These are phyloP conservation scores for Dactylis glomerata DNA, from an alignment of 176 grass and related monocot genomes.

Conservation along the genomic window DNA sequence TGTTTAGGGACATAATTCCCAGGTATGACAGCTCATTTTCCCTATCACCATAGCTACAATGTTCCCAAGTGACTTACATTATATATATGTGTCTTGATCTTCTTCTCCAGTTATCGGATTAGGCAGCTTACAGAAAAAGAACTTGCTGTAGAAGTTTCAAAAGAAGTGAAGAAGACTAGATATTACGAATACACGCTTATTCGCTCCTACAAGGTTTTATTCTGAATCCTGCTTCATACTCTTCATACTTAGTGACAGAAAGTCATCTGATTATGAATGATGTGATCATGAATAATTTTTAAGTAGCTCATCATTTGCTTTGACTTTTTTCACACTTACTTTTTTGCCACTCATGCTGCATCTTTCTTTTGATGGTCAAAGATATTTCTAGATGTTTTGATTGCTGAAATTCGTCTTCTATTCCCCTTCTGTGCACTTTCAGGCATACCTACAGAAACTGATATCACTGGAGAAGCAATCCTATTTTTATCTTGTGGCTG, in stretches of 20 bases:
- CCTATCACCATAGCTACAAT: not conserved
- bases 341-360: not conserved
- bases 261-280: not conserved
- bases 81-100: conserved; percentile 18
- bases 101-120: conserved; percentile 75
- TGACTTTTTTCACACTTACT: not conserved
- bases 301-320: not conserved
- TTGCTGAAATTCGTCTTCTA: not conserved
- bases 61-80: conserved; percentile 1
- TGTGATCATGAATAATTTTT: conserved; percentile 2
- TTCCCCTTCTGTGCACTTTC: conserved; percentile 26
- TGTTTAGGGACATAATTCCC: conserved; percentile 95
- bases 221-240: not conserved
- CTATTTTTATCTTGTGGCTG: conserved; percentile 47
- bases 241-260: not conserved
- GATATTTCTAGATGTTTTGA: conserved; percentile 17
- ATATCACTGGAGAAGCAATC: conserved; percentile 68
- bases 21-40: conserved; percentile 18
- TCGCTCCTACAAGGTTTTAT: conserved; percentile 77
- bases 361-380: not conserved
- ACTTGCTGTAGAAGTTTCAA: conserved; percentile 76
- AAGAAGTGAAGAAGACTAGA: conserved; percentile 74
- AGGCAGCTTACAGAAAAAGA: conserved; percentile 92
- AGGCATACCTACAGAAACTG: conserved; percentile 81
- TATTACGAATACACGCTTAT: conserved; percentile 89